Base-by-base conservation (phyloP, 192 early-diverging fungal genomes). In the Backusella liffmaniae region DNA sequence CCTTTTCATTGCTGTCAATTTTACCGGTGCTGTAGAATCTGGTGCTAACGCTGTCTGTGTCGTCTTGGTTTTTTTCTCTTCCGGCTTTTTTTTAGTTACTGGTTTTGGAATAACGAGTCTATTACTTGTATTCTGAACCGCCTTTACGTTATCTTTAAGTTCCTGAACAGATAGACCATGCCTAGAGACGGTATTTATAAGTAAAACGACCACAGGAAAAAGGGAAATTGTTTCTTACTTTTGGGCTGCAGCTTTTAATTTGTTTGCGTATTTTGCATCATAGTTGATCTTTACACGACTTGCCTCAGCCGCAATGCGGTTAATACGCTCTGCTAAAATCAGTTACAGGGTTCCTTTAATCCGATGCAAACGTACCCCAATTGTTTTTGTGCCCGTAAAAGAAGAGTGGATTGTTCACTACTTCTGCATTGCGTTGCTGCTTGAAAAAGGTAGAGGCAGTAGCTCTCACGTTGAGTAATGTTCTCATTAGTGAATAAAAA, bases 241-340 rank as follows among this genome's bases (percentile, higher is more conserved):
- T 53, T 76, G 39, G 23, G 81, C 81, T 5, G 59, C 67, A 62
- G 76, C 44, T 53, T 73, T 79, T 2, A 83, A 66, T 36, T 83
- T 83, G 39, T 76, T 72, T 21, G 77, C 81, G 70, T 83, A 83
- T 67, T 79, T 83, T 2, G 77, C 21, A 15, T 83, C 81, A 71
- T 79, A 79, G 56, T 76, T 70, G 49, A 76, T 76, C 62, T 76
- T 67, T 6, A 21, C 71, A 10, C 76, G 34, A 13, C 42, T 32
- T 9, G 74, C 70, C 26, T 78, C 77, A 7, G 72, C 56, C 1
- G 46, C 77, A 59, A 78, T 73, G 32, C 42, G 72, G 18, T 72
- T 78, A 32, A 68, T 42, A 35, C 66, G 53, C 15, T 59, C 77
- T 78, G 44, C 30, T 35, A 30, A 35, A 67, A 30, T 34, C 34